Evolutionary conservation across 1,139 yeast species (phyloP).

Genomic region (Casaregolazyma suthepensis): DNA sequence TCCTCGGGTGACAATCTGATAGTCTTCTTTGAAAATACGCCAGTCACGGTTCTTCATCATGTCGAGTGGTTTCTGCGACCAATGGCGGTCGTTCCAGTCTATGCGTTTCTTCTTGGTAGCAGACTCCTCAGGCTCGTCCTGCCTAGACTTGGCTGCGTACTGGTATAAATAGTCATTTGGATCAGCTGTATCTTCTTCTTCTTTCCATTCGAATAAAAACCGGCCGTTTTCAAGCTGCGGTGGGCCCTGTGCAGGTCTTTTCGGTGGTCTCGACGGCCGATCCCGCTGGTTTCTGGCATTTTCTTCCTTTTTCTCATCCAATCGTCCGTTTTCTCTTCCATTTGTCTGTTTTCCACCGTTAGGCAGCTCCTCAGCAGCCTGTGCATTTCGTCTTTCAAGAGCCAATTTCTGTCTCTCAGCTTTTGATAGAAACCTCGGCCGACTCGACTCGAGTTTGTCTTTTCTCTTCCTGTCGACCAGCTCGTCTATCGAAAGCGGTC

Average conservation of each 20-base stretch:
- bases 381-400: slow-evolving; percentile 21
- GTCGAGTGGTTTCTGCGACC: slow-evolving; percentile 60
- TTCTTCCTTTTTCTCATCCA: slow-evolving; percentile 6
- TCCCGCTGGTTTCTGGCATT: neutral
- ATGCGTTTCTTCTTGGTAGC: slow-evolving; percentile 16
- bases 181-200: slow-evolving; percentile 56
- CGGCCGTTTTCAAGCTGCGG: slow-evolving; percentile 21
- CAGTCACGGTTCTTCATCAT: slow-evolving; percentile 82
- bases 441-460: slow-evolving; percentile 20
- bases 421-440: slow-evolving; percentile 47
- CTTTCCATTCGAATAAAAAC: slow-evolving; percentile 68
- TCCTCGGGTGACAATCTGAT: slow-evolving; percentile 57
- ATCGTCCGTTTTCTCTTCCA: neutral
- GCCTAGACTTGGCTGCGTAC: slow-evolving; percentile 3
- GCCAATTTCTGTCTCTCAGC: slow-evolving; percentile 40
- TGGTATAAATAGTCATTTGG: slow-evolving; percentile 40
- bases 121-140: slow-evolving; percentile 7
- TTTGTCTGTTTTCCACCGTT: neutral
- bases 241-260: neutral
- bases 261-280: neutral
- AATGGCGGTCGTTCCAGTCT: slow-evolving; percentile 42
- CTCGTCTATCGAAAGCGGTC: slow-evolving; percentile 41
- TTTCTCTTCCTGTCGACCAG: slow-evolving; percentile 32
- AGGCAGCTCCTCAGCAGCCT: slow-evolving; percentile 4
- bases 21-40: slow-evolving; percentile 82